phyloP scores from a whole-genome alignment of 140 eudicot species.

The Cichorium intybus region DNA sequence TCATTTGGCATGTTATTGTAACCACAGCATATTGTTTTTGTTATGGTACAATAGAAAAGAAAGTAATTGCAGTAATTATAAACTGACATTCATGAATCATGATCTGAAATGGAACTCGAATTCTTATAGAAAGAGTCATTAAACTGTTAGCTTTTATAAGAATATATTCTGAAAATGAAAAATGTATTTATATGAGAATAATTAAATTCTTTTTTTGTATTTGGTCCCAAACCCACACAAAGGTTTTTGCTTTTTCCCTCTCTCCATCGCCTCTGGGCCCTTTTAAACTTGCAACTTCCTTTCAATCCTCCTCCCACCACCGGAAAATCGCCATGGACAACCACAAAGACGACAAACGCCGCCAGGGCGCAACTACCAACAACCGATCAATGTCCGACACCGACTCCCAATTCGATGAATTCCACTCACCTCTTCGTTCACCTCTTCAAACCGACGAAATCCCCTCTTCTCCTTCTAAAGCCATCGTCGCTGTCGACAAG shows the following conservation, averaged over 20 bases:
- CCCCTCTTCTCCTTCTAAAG: conserved; percentile 30
- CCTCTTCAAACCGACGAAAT: conserved; percentile 31
- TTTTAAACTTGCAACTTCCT: conserved; percentile 9
- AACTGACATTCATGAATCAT: too few species aligned
- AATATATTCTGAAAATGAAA: neutral
- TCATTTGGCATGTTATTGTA: too few species aligned
- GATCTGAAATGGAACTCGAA: too few species aligned
- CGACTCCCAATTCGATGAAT: conserved; percentile 45
- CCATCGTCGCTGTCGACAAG: conserved; percentile 36
- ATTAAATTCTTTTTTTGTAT: neutral
- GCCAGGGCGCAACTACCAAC: conserved; percentile 14
- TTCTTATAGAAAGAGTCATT: too few species aligned
- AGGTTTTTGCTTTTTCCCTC: conserved; percentile 27
- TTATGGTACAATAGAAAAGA: too few species aligned
- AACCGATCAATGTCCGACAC: conserved; percentile 66
- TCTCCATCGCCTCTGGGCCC: neutral
- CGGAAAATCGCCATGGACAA: conserved; percentile 24
- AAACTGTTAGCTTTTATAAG: too few species aligned
- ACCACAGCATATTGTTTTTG: too few species aligned
- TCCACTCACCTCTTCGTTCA: conserved; percentile 7
- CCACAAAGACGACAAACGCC: conserved; percentile 10
- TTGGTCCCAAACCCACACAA: conserved; percentile 38
- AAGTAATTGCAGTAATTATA: too few species aligned
- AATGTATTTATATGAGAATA: neutral
- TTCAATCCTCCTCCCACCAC: conserved; percentile 6